These are phyloP conservation scores for Trypanosomatidae sp. DNA, from an alignment of 208 protist species.

Conservation along the genomic window DNA sequence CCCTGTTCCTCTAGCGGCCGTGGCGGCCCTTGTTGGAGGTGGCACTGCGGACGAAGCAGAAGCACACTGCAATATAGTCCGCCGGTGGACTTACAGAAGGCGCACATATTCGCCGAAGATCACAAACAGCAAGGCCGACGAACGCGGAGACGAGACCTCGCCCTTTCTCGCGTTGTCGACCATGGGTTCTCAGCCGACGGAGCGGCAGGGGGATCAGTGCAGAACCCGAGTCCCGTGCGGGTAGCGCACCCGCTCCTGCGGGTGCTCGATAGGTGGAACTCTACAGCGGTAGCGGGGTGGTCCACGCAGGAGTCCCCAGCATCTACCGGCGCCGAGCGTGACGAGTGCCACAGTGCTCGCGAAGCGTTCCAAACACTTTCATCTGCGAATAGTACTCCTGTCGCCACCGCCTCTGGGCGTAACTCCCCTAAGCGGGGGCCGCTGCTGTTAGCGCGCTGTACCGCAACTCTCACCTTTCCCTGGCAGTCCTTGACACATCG, in stretches of 20 bases:
- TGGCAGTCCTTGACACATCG: constrained; percentile 12
- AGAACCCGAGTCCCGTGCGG: too few relatives aligned
- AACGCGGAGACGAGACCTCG: not conserved
- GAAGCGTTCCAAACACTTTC: too few relatives aligned
- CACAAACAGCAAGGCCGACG: constrained; percentile 2
- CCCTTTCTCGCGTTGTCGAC: not conserved
- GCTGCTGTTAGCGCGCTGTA: constrained; percentile 1
- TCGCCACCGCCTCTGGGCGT: not conserved
- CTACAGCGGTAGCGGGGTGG: not conserved
- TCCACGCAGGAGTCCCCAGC: not conserved
- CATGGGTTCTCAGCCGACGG: not conserved
- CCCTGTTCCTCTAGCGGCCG: constrained; percentile 38
- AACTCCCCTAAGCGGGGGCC: not conserved
- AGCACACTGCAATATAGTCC: not conserved
- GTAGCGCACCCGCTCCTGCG: not conserved
- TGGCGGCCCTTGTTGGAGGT: constrained; percentile 39
- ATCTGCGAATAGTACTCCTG: too few relatives aligned
- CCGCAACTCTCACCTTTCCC: constrained; percentile 13
- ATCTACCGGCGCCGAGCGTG: not conserved
- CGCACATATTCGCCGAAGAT: constrained; percentile 5
- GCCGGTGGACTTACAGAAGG: not conserved
- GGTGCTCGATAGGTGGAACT: not conserved
- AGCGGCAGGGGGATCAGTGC: not conserved
- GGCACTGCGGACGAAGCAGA: constrained; percentile 16
- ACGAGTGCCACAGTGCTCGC: too few relatives aligned